phyloP scores from a whole-genome alignment of 805 yeast genomes.

The Suhomyces pyralidae region DNA sequence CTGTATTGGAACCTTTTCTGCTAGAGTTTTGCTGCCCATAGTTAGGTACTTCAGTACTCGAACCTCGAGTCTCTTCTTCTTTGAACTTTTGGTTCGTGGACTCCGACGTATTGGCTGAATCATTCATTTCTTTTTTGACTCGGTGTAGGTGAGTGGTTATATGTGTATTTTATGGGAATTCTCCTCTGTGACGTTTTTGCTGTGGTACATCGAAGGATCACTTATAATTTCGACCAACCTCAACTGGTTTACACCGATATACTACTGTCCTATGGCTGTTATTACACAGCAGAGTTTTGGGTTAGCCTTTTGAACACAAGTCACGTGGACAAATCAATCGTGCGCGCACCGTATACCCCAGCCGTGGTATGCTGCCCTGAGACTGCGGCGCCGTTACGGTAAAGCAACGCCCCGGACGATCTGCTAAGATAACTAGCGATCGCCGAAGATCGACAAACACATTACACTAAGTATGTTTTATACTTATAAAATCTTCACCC shows the following conservation, averaged over 20 bases:
- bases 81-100: not conserved
- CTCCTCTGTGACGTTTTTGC: not conserved
- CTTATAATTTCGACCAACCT: not conserved
- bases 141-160: not conserved
- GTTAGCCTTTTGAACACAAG: not conserved
- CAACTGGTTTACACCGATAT: not conserved
- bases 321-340: not conserved
- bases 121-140: not conserved
- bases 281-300: not conserved
- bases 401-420: not conserved
- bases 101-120: not conserved
- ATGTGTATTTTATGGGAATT: not conserved
- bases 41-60: not conserved
- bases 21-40: not conserved
- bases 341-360: not conserved
- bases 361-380: not conserved
- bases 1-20: not conserved
- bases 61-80: constrained; percentile 3
- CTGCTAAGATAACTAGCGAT: not conserved
- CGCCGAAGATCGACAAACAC: not conserved
- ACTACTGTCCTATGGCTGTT: not conserved
- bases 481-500: not conserved
- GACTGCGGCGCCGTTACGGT: too few species aligned
- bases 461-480: not conserved
- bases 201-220: not conserved